Evolutionary conservation across 2,329 filamentous ascomycete genomes (phyloP).

Genomic region (Gaeumannomyces tritici): DNA sequence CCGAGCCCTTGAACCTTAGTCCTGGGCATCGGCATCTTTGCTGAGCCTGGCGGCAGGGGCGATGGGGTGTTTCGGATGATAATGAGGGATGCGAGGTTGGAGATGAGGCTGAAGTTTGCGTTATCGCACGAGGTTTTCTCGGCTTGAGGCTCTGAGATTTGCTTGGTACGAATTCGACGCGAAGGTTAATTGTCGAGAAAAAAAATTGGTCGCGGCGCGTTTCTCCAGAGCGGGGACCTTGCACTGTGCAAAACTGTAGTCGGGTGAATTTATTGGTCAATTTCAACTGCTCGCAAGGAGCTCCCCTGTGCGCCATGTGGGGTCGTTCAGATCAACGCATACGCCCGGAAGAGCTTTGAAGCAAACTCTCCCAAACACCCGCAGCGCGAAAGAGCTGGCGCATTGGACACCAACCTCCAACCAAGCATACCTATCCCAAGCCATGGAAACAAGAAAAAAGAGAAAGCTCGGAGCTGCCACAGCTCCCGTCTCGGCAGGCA

Average conservation of each 20-base stretch:
- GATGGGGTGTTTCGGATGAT: background rate
- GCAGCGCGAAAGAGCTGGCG: background rate
- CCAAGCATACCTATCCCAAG: background rate
- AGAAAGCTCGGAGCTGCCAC: slow-evolving; percentile 28
- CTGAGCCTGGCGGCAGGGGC: background rate
- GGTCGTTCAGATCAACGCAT: too few relatives aligned
- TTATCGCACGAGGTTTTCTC: background rate
- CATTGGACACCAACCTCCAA: background rate
- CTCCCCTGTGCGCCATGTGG: background rate
- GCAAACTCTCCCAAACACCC: too few relatives aligned
- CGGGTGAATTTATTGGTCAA: background rate
- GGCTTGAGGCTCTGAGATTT: too few relatives aligned
- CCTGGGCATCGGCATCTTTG: slow-evolving; percentile 3
- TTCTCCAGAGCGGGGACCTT: background rate
- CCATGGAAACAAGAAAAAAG: slow-evolving; percentile 18
- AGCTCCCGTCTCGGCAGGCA: slow-evolving; percentile 10
- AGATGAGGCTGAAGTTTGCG: background rate
- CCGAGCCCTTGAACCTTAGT: slow-evolving; percentile 1
- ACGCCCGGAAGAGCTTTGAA: too few relatives aligned
- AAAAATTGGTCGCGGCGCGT: background rate
- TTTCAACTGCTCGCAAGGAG: background rate
- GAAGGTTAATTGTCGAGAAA: background rate
- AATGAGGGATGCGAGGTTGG: background rate
- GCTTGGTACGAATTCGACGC: background rate
- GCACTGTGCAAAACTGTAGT: background rate